Base-by-base conservation (phyloP, 2,329 filamentous ascomycete genomes). In the Orbilia blumenaviensis region DNA sequence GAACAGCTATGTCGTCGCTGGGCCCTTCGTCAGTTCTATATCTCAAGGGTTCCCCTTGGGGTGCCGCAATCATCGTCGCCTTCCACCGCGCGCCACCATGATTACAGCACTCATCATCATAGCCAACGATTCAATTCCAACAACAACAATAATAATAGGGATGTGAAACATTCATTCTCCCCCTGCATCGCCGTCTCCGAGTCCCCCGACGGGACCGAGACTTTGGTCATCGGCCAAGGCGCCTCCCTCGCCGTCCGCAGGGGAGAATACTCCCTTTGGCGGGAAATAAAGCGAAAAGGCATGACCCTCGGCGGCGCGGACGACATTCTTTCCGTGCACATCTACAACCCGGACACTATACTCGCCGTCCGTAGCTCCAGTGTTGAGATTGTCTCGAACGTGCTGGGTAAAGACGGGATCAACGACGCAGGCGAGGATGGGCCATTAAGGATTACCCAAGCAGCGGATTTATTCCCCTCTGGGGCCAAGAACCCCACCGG, bases 1-100 rank as follows among this genome's bases (percentile, higher is more conserved):
- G 72, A 76, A 21, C 69, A 66, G 16, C 41, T 76, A 62, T 62
- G 64, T 27, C 16, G 27, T 8, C 72, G 72, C 4, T 76, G 72
- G 72, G 21, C 23, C 3, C 46, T 21, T 27, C 72, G 48, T 10
- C 72, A 76, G 29, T 56, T 76, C 16, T 60, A 60, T 58, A 16
- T 69, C 12, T 69, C 64, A 2, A 9, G 25, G 23, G 48, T 68
- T 16, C n/a, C n/a, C n/a, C n/a, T n/a, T n/a, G n/a, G n/a, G n/a
- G n/a, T n/a, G n/a, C n/a, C n/a, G n/a, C 21, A 38, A 7, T 27
- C 56, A 8, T 29, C 10, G 10, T 29, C 36, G 7, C 3, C 60
- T n/a, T 29, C 16, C n/a, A 9, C 36, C 9, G 21, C 3, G 38
- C 56, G 38, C 34, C 67, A 52, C 46, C 10, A 44, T 54, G 32